phyloP scores from a whole-genome alignment of 306 rosid species.

The Dalbergia cultrata region DNA sequence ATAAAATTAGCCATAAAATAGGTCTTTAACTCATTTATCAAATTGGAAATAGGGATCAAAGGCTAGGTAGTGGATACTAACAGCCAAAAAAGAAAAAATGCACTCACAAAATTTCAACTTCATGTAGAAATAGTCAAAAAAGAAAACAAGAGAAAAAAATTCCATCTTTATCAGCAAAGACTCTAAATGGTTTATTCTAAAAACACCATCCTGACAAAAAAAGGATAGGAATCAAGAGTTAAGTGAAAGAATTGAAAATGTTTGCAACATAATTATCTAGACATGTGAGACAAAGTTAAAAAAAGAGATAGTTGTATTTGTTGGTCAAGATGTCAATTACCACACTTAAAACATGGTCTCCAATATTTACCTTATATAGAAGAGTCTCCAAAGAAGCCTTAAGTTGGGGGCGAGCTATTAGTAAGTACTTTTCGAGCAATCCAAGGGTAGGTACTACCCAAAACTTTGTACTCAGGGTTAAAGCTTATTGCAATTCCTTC shows the following conservation, averaged over 20 bases:
- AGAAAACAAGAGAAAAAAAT: constrained; percentile 5
- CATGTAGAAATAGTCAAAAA: too few relatives aligned
- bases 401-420: constrained; percentile 81
- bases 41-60: too few relatives aligned
- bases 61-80: too few relatives aligned
- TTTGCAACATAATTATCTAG: constrained; percentile 2
- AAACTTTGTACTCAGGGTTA: constrained; percentile 89
- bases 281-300: background rate
- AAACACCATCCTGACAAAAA: constrained; percentile 77
- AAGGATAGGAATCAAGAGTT: constrained; percentile 37
- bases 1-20: too few relatives aligned
- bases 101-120: too few relatives aligned
- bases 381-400: constrained; percentile 76
- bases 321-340: constrained; percentile 21
- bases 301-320: constrained; percentile 4
- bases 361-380: constrained; percentile 75
- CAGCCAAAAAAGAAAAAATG: too few relatives aligned
- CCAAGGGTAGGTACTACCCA: constrained; percentile 99
- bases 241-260: background rate
- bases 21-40: too few relatives aligned
- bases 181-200: constrained; percentile 90
- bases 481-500: constrained; percentile 86
- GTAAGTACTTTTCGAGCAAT: constrained; percentile 94
- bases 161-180: constrained; percentile 75
- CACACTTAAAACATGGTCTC: constrained; percentile 21